These are phyloP conservation scores for Pelomyxa schiedti DNA, from an alignment of 78 protist species.

Conservation along the genomic window DNA sequence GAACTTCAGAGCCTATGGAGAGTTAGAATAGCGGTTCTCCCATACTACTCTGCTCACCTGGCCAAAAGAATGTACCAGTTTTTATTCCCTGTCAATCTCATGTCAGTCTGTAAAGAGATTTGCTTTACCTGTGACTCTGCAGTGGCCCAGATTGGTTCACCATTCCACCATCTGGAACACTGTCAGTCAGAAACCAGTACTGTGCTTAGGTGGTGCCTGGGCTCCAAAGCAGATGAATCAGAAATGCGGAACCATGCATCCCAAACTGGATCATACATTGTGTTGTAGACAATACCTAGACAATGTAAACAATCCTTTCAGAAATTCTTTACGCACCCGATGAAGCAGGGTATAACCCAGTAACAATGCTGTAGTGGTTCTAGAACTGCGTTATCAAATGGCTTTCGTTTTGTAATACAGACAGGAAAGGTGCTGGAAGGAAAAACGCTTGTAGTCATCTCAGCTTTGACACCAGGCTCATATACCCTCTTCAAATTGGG, in stretches of 20 bases:
- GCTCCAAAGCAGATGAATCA: background rate
- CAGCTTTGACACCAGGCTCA: background rate
- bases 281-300: background rate
- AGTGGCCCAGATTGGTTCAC: background rate
- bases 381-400: too few species aligned
- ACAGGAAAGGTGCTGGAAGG: background rate
- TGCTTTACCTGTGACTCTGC: background rate
- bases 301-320: too few species aligned
- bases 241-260: background rate
- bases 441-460: background rate
- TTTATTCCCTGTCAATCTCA: too few species aligned
- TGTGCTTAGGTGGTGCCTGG: too few species aligned
- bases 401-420: too few species aligned
- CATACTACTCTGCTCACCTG: too few species aligned
- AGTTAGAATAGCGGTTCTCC: background rate
- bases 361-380: background rate
- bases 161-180: background rate
- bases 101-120: too few species aligned
- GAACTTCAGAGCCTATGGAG: background rate
- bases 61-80: too few species aligned
- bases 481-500: background rate
- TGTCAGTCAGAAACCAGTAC: too few species aligned
- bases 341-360: background rate
- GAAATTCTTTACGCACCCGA: too few species aligned
- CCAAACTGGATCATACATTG: background rate